These are phyloP conservation scores for Diplodia scrobiculata DNA, from an alignment of 2,329 filamentous ascomycete species.

Conservation along the genomic window DNA sequence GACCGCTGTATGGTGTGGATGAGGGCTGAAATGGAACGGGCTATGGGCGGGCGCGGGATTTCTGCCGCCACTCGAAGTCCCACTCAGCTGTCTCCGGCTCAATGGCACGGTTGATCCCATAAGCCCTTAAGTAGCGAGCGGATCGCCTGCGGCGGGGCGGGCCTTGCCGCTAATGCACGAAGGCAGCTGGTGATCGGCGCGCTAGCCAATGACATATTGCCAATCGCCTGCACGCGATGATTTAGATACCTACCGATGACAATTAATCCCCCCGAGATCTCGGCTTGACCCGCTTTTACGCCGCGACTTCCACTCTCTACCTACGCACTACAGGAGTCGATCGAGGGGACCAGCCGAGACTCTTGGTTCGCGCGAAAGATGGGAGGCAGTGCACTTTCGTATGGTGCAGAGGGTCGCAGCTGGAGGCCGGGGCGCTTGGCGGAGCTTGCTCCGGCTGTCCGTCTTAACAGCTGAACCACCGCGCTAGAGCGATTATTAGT, in stretches of 20 bases:
- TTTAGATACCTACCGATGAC: background rate
- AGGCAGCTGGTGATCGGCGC: background rate
- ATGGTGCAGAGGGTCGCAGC: background rate
- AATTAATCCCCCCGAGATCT: background rate
- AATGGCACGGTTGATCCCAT: background rate
- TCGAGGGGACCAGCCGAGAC: background rate
- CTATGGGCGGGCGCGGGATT: background rate
- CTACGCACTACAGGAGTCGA: background rate
- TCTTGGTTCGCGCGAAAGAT: accelerated
- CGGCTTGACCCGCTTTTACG: background rate
- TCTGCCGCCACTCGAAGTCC: background rate
- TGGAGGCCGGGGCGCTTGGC: background rate
- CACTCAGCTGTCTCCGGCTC: too few species aligned
- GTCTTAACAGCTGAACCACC: background rate
- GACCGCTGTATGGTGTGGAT: too few species aligned
- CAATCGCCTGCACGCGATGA: background rate
- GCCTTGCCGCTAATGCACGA: background rate
- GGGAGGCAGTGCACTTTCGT: background rate
- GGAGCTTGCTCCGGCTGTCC: background rate
- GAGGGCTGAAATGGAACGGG: background rate
- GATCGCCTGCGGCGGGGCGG: background rate
- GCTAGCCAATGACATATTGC: background rate
- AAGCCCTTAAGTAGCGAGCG: background rate
- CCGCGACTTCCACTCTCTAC: background rate
- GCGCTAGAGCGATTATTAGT: background rate